Evolutionary conservation across 441 rosid species (phyloP).

Genomic region (Pelargonium hybrid): DNA sequence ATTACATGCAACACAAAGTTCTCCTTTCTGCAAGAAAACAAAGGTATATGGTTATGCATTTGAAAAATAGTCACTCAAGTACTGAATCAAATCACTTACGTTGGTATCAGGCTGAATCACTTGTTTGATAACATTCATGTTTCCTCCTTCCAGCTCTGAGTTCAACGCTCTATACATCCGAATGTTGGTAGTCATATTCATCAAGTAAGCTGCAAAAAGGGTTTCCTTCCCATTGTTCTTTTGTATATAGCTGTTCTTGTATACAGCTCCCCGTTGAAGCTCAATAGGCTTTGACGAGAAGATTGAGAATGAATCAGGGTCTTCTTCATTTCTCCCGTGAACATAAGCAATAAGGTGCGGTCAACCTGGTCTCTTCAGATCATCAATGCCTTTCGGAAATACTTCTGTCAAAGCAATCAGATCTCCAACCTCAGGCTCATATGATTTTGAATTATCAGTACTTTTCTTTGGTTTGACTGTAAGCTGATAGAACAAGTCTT

Average conservation of each 20-base stretch:
- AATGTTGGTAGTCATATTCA: neutral
- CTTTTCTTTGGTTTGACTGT: neutral
- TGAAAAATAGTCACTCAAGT: neutral
- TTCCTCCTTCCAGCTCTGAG: neutral
- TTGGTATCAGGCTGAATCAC: neutral
- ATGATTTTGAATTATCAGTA: neutral
- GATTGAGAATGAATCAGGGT: neutral
- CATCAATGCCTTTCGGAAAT: neutral
- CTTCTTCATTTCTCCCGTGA: neutral
- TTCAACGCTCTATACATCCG: neutral
- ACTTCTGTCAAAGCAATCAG: neutral
- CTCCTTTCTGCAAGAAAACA: neutral
- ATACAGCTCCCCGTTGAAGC: neutral
- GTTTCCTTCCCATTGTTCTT: neutral
- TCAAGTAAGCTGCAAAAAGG: neutral
- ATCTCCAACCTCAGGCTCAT: neutral
- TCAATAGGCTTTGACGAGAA: neutral
- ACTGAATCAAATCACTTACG: neutral
- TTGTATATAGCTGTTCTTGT: neutral
- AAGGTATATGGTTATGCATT: neutral
- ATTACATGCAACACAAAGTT: neutral
- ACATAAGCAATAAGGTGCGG: neutral
- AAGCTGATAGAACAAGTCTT: neutral
- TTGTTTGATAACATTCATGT: neutral
- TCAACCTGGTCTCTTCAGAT: neutral